Conservation (phyloP, 2,329 filamentous ascomycete genomes). For the Venturia oleaginea region DNA sequence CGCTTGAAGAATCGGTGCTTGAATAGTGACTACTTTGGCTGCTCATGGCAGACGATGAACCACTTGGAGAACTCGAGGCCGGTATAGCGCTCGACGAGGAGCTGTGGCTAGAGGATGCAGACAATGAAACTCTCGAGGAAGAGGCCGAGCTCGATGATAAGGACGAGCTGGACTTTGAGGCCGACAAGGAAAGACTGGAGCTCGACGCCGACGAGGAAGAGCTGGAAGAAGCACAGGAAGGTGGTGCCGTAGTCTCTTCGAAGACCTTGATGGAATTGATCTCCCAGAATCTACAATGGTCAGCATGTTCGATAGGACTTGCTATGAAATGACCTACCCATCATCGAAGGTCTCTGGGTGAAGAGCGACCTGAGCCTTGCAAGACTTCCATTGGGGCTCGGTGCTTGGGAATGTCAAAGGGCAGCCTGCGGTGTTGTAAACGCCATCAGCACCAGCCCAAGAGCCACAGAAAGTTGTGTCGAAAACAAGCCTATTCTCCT, state of each 20-base stretch:
- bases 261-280: constrained; percentile 34
- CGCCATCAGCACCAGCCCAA: constrained; percentile 24
- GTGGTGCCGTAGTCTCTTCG: constrained; percentile 23
- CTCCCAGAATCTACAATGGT: constrained; percentile 29
- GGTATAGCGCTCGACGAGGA: background rate
- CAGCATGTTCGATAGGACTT: background rate
- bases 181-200: background rate
- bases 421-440: constrained; percentile 23
- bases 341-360: constrained; percentile 21
- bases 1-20: background rate
- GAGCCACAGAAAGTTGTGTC: constrained; percentile 33
- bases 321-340: background rate
- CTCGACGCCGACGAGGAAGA: background rate
- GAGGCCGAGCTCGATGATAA: background rate
- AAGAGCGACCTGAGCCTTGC: constrained; percentile 25
- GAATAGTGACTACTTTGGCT: background rate
- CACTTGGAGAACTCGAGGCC: background rate
- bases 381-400: constrained; percentile 20
- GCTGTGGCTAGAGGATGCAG: background rate
- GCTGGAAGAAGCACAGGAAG: constrained; percentile 28
- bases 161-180: background rate
- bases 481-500: constrained; percentile 30
- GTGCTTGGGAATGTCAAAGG: constrained; percentile 18
- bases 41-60: background rate
- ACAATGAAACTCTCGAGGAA: background rate